phyloP scores from a whole-genome alignment of 2,329 filamentous ascomycete species.

The Magnaporthales sp. region DNA sequence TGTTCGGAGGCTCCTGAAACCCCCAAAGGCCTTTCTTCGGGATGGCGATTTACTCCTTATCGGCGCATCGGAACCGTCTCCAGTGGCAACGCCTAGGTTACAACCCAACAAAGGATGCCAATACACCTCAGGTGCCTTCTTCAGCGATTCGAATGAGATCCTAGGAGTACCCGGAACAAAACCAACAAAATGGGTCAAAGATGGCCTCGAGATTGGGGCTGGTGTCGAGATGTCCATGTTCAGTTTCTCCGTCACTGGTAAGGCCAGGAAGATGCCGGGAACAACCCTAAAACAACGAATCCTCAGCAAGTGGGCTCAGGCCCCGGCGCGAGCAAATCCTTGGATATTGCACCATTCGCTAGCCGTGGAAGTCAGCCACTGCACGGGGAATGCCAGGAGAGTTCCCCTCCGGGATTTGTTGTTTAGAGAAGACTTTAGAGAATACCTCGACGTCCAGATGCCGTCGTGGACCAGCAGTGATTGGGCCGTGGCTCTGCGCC shows the following conservation, averaged over 20 bases:
- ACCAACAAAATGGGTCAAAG: background rate
- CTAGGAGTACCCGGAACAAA: background rate
- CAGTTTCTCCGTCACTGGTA: background rate
- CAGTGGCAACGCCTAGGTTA: background rate
- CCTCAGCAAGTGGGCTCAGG: background rate
- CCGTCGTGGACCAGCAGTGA: background rate
- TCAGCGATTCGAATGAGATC: background rate
- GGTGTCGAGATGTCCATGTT: background rate
- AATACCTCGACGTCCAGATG: background rate
- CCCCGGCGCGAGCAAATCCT: background rate
- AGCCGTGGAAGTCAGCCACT: background rate
- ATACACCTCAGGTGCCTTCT: background rate
- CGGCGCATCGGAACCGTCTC: background rate
- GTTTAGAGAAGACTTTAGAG: background rate
- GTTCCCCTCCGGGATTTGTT: background rate
- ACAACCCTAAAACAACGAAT: background rate
- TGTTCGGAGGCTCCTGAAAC: background rate
- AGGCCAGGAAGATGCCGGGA: background rate
- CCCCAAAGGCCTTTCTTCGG: background rate
- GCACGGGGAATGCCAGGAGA: background rate
- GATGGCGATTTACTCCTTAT: background rate
- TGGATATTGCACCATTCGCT: background rate
- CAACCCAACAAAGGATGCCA: background rate
- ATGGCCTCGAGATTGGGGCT: background rate
- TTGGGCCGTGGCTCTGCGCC: background rate